phyloP scores from a whole-genome alignment of 805 yeast genomes.

The Wilhelminamyces savonicus region DNA sequence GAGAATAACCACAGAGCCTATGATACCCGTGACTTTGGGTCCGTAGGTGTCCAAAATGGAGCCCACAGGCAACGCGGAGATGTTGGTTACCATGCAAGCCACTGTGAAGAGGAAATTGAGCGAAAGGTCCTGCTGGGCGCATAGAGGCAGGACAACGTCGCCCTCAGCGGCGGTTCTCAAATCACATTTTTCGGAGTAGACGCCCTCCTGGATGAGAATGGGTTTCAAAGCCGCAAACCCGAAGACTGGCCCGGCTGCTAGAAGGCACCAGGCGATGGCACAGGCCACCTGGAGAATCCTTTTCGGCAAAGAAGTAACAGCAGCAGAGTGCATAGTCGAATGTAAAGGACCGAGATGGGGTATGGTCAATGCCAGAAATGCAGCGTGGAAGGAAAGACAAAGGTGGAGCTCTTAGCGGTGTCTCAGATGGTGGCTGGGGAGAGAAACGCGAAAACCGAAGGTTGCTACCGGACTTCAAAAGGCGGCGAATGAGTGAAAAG shows the following conservation, averaged over 20 bases:
- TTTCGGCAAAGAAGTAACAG: constrained; percentile 10
- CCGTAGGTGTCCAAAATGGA: constrained; percentile 72
- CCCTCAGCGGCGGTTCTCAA: constrained; percentile 8
- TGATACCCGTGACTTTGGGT: constrained; percentile 69
- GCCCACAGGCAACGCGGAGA: constrained; percentile 79
- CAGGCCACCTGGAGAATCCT: constrained; percentile 55
- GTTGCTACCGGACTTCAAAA: too few species aligned
- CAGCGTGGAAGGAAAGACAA: neutral
- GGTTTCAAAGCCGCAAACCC: constrained; percentile 96
- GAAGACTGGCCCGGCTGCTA: constrained; percentile 90
- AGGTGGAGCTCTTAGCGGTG: neutral
- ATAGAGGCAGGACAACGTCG: constrained; percentile 21
- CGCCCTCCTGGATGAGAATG: constrained; percentile 67
- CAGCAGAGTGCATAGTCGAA: neutral
- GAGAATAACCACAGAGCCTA: constrained; percentile 59
- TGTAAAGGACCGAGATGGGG: neutral
- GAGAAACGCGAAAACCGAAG: too few species aligned
- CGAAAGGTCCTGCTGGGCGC: constrained; percentile 76
- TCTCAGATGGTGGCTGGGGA: neutral
- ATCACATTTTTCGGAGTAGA: constrained; percentile 60
- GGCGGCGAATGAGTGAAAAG: too few species aligned
- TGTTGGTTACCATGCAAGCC: constrained; percentile 83
- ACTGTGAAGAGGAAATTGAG: constrained; percentile 77
- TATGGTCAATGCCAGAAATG: constrained; percentile 1
- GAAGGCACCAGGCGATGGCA: constrained; percentile 80